Conservation (phyloP, 2,329 filamentous ascomycete species). For the Eurotiales sp. region DNA sequence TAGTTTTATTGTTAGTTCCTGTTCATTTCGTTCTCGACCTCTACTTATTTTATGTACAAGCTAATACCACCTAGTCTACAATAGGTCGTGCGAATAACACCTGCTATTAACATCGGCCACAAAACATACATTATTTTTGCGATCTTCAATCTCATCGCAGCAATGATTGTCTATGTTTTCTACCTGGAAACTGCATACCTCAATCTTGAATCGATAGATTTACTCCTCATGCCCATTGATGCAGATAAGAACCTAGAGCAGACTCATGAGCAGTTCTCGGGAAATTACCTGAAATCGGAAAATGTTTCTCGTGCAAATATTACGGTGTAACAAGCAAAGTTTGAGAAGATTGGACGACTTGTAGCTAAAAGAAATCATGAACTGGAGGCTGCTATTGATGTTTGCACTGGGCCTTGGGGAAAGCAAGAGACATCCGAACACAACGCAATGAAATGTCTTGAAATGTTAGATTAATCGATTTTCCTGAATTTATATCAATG, state of each 20-base stretch:
- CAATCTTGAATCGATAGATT: conserved; percentile 39
- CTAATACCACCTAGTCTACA: too few species aligned
- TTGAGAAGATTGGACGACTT: not conserved
- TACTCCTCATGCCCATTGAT: conserved; percentile 26
- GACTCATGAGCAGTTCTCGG: not conserved
- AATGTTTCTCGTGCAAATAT: not conserved
- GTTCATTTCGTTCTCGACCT: too few species aligned
- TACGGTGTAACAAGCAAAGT: not conserved
- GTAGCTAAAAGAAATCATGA: not conserved
- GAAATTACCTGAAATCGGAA: not conserved
- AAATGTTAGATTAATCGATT: too few species aligned
- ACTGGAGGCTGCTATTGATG: not conserved
- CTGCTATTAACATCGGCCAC: conserved; percentile 55
- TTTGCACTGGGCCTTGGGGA: not conserved
- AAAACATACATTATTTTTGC: conserved; percentile 65
- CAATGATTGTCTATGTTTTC: conserved; percentile 29
- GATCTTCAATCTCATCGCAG: conserved; percentile 51
- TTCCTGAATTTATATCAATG: too few species aligned
- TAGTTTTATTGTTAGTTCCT: not conserved
- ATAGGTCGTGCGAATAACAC: conserved; percentile 58
- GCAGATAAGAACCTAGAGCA: not conserved
- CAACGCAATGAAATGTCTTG: too few species aligned
- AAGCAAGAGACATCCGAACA: too few species aligned
- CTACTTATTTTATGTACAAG: too few species aligned
- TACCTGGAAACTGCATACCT: conserved; percentile 36